A percentile compares a stretch with the other conserved stretches of the same genome.
Evolutionary conservation across 1,284 basidiomycete genomes (phyloP).

Genomic region (Somion occarium): DNA sequence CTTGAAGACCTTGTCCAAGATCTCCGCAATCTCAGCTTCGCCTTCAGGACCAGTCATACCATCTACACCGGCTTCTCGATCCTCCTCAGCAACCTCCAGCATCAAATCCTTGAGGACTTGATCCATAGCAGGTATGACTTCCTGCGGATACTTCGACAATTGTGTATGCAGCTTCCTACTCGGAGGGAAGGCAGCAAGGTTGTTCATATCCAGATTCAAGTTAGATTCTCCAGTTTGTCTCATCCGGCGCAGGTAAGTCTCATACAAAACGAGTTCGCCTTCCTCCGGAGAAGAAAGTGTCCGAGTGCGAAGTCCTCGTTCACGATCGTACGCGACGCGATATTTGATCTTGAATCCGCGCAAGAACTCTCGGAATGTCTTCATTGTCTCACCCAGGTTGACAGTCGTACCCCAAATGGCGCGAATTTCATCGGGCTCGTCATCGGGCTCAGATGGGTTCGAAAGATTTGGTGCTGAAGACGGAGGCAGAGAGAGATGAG

Average conservation of each 20-base stretch:
- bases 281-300: conserved; percentile 59
- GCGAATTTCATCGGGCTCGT: conserved; percentile 74
- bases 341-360: conserved; percentile 94
- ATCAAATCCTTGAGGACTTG: conserved; percentile 90
- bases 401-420: conserved; percentile 98
- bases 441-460: conserved; percentile 51
- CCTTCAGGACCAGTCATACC: conserved; percentile 70
- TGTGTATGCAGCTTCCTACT: conserved; percentile 79
- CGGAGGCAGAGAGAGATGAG: conserved; percentile 51
- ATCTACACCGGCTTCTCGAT: conserved; percentile 61
- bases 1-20: conserved; percentile 83
- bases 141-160: conserved; percentile 91
- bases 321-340: conserved; percentile 71
- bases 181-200: conserved; percentile 86
- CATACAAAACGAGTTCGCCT: conserved; percentile 72
- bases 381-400: conserved; percentile 87
- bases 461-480: conserved; percentile 64
- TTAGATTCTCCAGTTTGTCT: conserved; percentile 88
- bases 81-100: conserved; percentile 76
- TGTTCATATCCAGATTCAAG: conserved; percentile 87
- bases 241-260: conserved; percentile 83
- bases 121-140: conserved; percentile 96
- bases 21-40: conserved; percentile 76
- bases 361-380: conserved; percentile 85
- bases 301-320: conserved; percentile 52